phyloP scores from a whole-genome alignment of 1,284 basidiomycete species.

The Trichosporon faecale region DNA sequence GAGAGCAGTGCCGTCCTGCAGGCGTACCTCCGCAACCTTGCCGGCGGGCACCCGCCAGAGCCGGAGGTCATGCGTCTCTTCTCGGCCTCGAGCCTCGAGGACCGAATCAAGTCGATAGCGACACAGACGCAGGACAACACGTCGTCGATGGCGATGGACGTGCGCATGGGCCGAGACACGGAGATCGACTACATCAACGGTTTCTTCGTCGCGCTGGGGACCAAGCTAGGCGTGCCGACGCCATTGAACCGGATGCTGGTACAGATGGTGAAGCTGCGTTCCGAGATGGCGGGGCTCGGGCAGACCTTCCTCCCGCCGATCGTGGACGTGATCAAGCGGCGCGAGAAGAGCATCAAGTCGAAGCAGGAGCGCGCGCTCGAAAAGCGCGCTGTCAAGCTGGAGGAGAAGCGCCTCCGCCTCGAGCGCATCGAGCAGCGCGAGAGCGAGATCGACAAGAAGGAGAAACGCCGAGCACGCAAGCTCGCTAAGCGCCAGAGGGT shows the following conservation, averaged over 20 bases:
- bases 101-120: slow-evolving; percentile 61
- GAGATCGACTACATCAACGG: slow-evolving; percentile 86
- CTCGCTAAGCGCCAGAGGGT: background rate
- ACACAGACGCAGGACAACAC: slow-evolving; percentile 62
- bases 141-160: slow-evolving; percentile 74
- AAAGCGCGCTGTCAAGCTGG: slow-evolving; percentile 14
- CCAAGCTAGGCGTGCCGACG: slow-evolving; percentile 61
- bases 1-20: slow-evolving; percentile 62
- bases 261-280: slow-evolving; percentile 61
- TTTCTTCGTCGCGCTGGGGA: slow-evolving; percentile 68
- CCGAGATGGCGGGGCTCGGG: slow-evolving; percentile 33
- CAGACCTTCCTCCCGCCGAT: slow-evolving; percentile 8
- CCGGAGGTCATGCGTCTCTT: slow-evolving; percentile 42
- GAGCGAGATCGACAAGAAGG: background rate
- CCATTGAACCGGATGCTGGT: slow-evolving; percentile 63
- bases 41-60: slow-evolving; percentile 28
- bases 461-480: background rate
- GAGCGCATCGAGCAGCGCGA: background rate
- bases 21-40: slow-evolving; percentile 52
- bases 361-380: slow-evolving; percentile 12
- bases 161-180: slow-evolving; percentile 61
- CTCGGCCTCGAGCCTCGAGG: slow-evolving; percentile 33
- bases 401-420: slow-evolving; percentile 16
- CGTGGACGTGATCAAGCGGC: background rate
- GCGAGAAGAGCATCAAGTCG: slow-evolving; percentile 3